A percentile compares a stretch with the other conserved stretches of the same genome.
phyloP scores from a whole-genome alignment of 257 asterid genomes.

The Solanum chaucha region DNA sequence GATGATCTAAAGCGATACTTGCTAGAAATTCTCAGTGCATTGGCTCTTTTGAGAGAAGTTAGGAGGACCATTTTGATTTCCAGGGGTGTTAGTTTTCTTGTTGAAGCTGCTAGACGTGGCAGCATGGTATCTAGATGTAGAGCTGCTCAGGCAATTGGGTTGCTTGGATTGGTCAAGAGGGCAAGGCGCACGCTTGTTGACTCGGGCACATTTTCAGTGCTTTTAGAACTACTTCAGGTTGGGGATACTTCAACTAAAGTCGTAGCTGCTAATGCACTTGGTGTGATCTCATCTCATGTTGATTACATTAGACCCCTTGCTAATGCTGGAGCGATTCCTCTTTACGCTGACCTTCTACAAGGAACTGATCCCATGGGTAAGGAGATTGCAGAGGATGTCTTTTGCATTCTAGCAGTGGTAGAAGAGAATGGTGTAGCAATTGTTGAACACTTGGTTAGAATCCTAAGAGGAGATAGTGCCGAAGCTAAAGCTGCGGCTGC shows the following conservation, averaged over 20 bases:
- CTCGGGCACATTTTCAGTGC: slow-evolving; percentile 32
- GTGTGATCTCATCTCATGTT: slow-evolving; percentile 42
- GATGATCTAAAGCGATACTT: slow-evolving; percentile 20
- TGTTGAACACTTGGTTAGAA: slow-evolving; percentile 29
- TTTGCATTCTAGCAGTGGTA: slow-evolving; percentile 37
- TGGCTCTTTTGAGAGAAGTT: slow-evolving; percentile 53
- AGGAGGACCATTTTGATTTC: slow-evolving; percentile 31
- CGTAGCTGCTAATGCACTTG: slow-evolving; percentile 55
- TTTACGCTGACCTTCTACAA: slow-evolving; percentile 33
- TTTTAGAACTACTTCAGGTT: slow-evolving; percentile 23
- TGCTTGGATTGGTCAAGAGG: slow-evolving; percentile 41
- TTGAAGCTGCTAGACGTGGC: slow-evolving; percentile 45
- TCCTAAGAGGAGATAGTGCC: slow-evolving; percentile 21
- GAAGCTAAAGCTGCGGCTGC: slow-evolving; percentile 53
- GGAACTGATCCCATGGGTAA: slow-evolving; percentile 28
- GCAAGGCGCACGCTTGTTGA: slow-evolving; percentile 27
- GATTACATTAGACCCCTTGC: slow-evolving; percentile 38
- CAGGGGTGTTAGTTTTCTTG: slow-evolving; percentile 26
- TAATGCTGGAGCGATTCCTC: slow-evolving; percentile 37
- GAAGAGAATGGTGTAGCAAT: slow-evolving; percentile 42
- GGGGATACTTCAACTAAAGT: slow-evolving; percentile 33
- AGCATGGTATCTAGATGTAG: slow-evolving; percentile 46
- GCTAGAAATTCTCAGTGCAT: slow-evolving; percentile 45
- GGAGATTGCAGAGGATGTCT: slow-evolving; percentile 52
- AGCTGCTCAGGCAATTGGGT: slow-evolving; percentile 60